phyloP scores from a whole-genome alignment of 345 rosid species.

The Gossypium raimondii region DNA sequence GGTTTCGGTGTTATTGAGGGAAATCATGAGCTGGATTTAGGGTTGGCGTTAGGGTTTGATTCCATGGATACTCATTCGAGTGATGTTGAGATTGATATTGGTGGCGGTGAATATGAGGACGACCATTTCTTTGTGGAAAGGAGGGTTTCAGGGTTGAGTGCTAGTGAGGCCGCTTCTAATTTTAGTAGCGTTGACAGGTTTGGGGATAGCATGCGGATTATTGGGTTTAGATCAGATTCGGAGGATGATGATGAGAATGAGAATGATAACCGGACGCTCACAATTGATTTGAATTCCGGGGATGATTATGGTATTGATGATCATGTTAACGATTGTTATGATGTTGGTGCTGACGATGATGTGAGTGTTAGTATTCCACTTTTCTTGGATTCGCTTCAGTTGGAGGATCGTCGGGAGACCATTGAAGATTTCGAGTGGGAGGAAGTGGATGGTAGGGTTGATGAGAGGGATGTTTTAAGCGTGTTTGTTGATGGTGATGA shows the following conservation, averaged over 20 bases:
- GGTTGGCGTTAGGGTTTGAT: slow-evolving; percentile 48
- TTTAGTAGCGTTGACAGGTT: slow-evolving; percentile 11
- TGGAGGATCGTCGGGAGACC: slow-evolving; percentile 58
- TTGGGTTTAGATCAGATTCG: slow-evolving; percentile 45
- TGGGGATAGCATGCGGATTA: slow-evolving; percentile 28
- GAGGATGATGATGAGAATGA: slow-evolving; percentile 36
- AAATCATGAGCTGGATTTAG: slow-evolving; percentile 20
- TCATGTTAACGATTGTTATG: slow-evolving; percentile 25
- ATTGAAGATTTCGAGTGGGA: slow-evolving; percentile 92
- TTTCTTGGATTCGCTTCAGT: slow-evolving; percentile 68
- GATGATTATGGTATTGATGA: slow-evolving; percentile 36
- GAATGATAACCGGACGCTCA: slow-evolving; percentile 29
- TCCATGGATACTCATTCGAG: slow-evolving; percentile 26
- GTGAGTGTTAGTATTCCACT: slow-evolving; percentile 47
- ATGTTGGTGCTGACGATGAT: slow-evolving; percentile 40
- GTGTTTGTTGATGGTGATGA: slow-evolving; percentile 52
- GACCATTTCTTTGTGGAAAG: slow-evolving; percentile 50
- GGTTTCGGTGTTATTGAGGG: slow-evolving; percentile 45
- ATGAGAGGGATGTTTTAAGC: slow-evolving; percentile 60
- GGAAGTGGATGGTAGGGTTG: slow-evolving; percentile 67
- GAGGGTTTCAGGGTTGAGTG: slow-evolving; percentile 36
- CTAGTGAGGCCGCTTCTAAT: slow-evolving; percentile 32
- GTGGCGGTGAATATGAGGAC: slow-evolving; percentile 28
- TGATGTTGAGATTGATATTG: slow-evolving; percentile 22
- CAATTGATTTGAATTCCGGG: slow-evolving; percentile 42